A percentile compares a stretch with the other conserved stretches of the same genome.
phyloP scores from a whole-genome alignment of 352 stramenopile species.

The Peronospora belbahrii region DNA sequence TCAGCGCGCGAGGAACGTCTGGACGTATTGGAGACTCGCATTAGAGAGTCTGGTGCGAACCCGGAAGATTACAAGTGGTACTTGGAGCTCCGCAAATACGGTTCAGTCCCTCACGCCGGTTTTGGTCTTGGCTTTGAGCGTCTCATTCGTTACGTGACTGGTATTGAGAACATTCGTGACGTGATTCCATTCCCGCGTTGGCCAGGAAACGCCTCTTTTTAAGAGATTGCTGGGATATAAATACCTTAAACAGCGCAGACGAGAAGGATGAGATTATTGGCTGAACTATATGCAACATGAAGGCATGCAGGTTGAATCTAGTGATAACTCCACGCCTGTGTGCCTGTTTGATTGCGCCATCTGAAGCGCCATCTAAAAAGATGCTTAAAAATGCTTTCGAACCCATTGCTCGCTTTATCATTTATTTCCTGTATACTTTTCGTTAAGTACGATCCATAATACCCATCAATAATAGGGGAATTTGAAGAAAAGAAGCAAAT shows the following conservation, averaged over 20 bases:
- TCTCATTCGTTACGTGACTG: conserved; percentile 96
- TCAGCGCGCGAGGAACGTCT: conserved; percentile 94
- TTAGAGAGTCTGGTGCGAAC: conserved; percentile 64
- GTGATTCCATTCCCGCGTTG: conserved; percentile 97
- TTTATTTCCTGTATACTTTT: neutral
- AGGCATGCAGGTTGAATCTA: no score
- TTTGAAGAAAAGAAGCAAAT: conserved; percentile 1
- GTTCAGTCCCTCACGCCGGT: conserved; percentile 93
- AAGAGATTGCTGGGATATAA: conserved; percentile 21
- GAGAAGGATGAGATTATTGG: conserved; percentile 9
- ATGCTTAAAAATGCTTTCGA: conserved; percentile 16
- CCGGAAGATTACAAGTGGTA: conserved; percentile 95
- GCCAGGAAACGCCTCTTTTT: conserved; percentile 91
- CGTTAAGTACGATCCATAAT: conserved; percentile 10
- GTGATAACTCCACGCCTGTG: no score
- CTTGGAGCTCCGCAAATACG: conserved; percentile 91
- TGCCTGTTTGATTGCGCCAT: no score
- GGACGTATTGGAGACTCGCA: conserved; percentile 80
- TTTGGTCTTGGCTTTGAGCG: conserved; percentile 98
- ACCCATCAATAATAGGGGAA: no score
- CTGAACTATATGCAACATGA: no score
- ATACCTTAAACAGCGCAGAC: neutral
- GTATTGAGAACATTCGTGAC: conserved; percentile 99
- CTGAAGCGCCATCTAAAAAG: no score
- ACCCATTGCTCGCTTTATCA: conserved; percentile 18